Percentiles rank a stretch among this genome's conserved stretches.
Conservation (phyloP, 1,284 basidiomycete genomes). For the Pseudozyma sp. region DNA sequence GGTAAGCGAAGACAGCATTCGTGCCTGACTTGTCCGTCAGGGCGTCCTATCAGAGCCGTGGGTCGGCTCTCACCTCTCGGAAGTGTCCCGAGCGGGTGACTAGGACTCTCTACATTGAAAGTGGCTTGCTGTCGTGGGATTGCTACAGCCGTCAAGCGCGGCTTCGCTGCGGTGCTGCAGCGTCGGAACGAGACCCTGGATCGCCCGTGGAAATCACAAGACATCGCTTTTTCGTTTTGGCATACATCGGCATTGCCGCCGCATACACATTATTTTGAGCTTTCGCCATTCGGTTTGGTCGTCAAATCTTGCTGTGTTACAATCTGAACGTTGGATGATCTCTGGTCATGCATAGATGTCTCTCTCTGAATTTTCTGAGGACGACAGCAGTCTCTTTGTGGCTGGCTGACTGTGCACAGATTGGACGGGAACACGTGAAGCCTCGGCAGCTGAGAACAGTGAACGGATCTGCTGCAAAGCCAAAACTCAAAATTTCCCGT, state of each 20-base stretch:
- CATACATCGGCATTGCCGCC: constrained; percentile 2
- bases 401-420: too few relatives aligned
- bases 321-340: too few relatives aligned
- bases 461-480: not conserved
- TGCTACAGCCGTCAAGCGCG: too few relatives aligned
- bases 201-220: not conserved
- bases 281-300: too few relatives aligned
- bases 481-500: constrained; percentile 10
- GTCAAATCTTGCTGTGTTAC: too few relatives aligned
- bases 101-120: not conserved
- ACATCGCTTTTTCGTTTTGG: not conserved
- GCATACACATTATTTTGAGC: not conserved
- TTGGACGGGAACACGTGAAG: not conserved
- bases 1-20: not conserved
- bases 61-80: constrained; percentile 3
- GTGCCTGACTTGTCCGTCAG: too few relatives aligned
- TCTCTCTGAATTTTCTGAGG: too few relatives aligned
- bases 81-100: constrained; percentile 2
- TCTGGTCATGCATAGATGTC: too few relatives aligned
- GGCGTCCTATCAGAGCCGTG: too few relatives aligned
- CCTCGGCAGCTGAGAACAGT: not conserved
- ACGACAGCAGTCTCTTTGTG: too few relatives aligned
- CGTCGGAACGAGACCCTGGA: constrained; percentile 7
- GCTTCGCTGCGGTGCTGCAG: not conserved
- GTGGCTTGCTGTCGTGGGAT: not conserved